Conservation (phyloP, 2,329 filamentous ascomycete genomes). For the Microascus cirrosus region DNA sequence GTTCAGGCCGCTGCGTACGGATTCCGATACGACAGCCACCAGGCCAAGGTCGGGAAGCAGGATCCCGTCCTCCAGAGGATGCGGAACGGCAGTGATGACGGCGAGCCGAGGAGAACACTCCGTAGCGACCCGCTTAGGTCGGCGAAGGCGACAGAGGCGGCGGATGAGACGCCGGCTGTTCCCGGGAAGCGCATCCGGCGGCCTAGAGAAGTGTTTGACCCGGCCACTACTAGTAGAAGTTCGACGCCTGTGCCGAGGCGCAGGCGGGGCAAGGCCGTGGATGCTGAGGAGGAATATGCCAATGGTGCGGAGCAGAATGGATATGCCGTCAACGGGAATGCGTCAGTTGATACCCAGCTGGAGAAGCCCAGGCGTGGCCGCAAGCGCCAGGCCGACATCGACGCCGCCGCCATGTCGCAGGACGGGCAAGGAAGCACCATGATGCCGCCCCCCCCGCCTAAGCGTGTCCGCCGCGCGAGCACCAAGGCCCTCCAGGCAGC, state of each 20-base stretch:
- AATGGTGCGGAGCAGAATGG: neutral
- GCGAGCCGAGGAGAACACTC: slow-evolving; percentile 41
- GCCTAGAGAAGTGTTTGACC: slow-evolving; percentile 36
- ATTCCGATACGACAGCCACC: slow-evolving; percentile 49
- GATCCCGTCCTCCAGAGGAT: slow-evolving; percentile 46
- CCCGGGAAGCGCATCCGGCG: slow-evolving; percentile 43
- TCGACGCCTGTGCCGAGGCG: slow-evolving; percentile 32
- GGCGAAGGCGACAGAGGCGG: slow-evolving; percentile 45
- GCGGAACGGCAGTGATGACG: slow-evolving; percentile 17
- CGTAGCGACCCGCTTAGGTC: slow-evolving; percentile 47
- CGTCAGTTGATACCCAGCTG: neutral
- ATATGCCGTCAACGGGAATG: neutral
- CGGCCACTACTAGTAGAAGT: slow-evolving; percentile 32
- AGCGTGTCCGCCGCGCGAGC: slow-evolving; percentile 3
- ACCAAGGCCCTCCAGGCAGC: slow-evolving; percentile 1
- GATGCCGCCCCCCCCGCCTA: neutral
- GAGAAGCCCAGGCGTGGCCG: neutral
- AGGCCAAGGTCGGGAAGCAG: slow-evolving; percentile 46
- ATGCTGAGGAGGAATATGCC: neutral
- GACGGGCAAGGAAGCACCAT: no score
- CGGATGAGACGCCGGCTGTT: slow-evolving; percentile 28
- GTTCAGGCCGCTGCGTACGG: slow-evolving; percentile 49
- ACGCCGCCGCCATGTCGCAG: neutral
- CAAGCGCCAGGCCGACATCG: neutral
- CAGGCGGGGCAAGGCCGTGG: slow-evolving; percentile 11